phyloP scores from a whole-genome alignment of 192 early-diverging fungal species.

The Coemansia reversa region DNA sequence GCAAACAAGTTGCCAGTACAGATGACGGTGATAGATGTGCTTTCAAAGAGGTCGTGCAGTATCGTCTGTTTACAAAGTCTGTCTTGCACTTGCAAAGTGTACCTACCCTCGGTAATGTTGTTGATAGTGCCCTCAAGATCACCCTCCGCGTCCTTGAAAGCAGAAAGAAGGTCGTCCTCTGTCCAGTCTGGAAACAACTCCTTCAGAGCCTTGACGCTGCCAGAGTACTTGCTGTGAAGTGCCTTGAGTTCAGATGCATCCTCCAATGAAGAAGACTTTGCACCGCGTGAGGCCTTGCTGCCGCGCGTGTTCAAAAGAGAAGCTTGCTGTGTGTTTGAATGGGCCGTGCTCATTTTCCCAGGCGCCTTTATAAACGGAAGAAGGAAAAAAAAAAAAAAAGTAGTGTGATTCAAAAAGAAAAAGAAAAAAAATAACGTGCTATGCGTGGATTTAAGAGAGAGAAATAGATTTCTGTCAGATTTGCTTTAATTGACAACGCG shows the following conservation, averaged over 20 bases:
- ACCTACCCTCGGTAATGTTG: slow-evolving; percentile 76
- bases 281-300: slow-evolving; percentile 28
- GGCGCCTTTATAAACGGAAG: slow-evolving; percentile 3
- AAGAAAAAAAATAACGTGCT: slow-evolving; percentile 6
- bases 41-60: not conserved
- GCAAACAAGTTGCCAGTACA: not conserved
- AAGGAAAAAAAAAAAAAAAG: not conserved
- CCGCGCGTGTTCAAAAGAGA: slow-evolving; percentile 32
- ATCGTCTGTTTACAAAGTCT: not conserved
- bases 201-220: slow-evolving; percentile 60
- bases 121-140: slow-evolving; percentile 78
- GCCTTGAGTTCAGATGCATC: slow-evolving; percentile 61
- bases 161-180: slow-evolving; percentile 82
- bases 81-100: slow-evolving; percentile 3
- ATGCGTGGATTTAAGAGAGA: slow-evolving; percentile 3
- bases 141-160: slow-evolving; percentile 81
- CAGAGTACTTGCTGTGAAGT: slow-evolving; percentile 62
- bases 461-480: slow-evolving; percentile 6
- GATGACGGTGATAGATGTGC: not conserved
- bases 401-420: slow-evolving; percentile 9
- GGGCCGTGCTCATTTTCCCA: slow-evolving; percentile 48
- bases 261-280: slow-evolving; percentile 22
- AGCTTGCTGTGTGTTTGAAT: slow-evolving; percentile 50
- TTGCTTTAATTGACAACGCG: slow-evolving; percentile 34
- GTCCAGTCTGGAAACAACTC: slow-evolving; percentile 83